A percentile compares a stretch with the other conserved stretches of the same genome.
Conservation (phyloP, 768 basidiomycete species). For the Pisolithus albus region DNA sequence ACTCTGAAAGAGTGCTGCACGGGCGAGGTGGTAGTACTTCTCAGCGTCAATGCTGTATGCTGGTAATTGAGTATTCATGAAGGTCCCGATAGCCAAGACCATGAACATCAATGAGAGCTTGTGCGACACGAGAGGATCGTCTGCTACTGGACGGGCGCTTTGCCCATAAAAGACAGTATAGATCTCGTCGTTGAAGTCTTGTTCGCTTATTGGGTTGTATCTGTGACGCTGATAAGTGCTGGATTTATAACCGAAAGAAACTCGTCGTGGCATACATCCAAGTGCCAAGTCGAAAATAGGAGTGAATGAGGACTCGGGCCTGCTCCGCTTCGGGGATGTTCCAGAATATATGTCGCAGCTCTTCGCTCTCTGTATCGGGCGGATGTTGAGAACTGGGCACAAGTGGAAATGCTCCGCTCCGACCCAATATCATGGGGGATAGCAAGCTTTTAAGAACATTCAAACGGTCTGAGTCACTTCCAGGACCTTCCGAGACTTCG, state of each 20-base stretch:
- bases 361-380: constrained; percentile 36
- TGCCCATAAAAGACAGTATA: constrained; percentile 52
- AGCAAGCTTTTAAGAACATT: constrained; percentile 48
- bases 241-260: neutral
- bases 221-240: constrained; percentile 27
- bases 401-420: constrained; percentile 63
- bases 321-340: constrained; percentile 59
- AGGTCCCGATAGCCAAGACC: constrained; percentile 57
- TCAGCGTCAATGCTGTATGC: constrained; percentile 64
- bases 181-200: constrained; percentile 55
- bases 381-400: constrained; percentile 34
- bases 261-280: constrained; percentile 51
- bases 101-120: constrained; percentile 60
- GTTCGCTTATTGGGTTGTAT: constrained; percentile 61
- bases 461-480: constrained; percentile 39
- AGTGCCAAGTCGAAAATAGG: constrained; percentile 58
- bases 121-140: constrained; percentile 50
- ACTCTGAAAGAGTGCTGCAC: constrained; percentile 56
- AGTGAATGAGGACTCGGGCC: constrained; percentile 53
- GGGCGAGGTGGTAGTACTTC: constrained; percentile 61
- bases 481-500: constrained; percentile 51
- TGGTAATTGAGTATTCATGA: constrained; percentile 50
- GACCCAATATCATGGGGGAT: constrained; percentile 54
- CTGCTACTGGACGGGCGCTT: constrained; percentile 35
- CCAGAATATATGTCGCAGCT: constrained; percentile 55